Base-by-base conservation (phyloP, 805 yeast genomes). In the Yamadazyma kitorensis region DNA sequence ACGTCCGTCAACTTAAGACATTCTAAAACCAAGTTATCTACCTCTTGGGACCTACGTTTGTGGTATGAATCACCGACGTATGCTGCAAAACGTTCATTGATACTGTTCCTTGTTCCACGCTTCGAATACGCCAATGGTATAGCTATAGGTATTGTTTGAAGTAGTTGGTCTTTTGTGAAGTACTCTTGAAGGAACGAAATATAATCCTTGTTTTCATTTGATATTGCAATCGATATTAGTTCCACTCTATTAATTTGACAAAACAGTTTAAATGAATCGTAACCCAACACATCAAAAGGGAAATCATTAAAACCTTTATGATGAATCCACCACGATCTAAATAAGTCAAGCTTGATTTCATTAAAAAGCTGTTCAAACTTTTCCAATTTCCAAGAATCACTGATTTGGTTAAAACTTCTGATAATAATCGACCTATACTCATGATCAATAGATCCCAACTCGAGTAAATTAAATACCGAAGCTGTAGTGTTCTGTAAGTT, bases 111-210 rank as follows among this genome's bases (percentile, higher is more conserved):
- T 1, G 52, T 31, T 0, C 78, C 77, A 21, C 50, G 51, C 10
- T 50, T 52, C 0, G 73, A 52, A 41, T 58, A 74, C 0, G 76
- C 55, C 14, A 76, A 43, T 0, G 81, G 67, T 1, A 78, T 54
- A 0, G 65, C 44, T n/a, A 57, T 35, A 0, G 74, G 31, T 19
- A 35, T 25, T 8, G 34, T 18, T 10, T 30, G 24, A 18, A 24
- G 17, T 5, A 27, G 17, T 14, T 26, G 24, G 11, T 23, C 4
- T 11, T 7, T 5, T 15, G 24, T 17, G 22, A 19, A n/a, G n/a
- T n/a, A n/a, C n/a, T n/a, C n/a, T n/a, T n/a, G n/a, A n/a, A n/a
- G n/a, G n/a, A n/a, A n/a, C n/a, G n/a, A n/a, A n/a, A n/a, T n/a
- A n/a, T n/a, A n/a, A n/a, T n/a, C n/a, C n/a, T n/a, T n/a, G n/a